phyloP scores from a whole-genome alignment of 805 yeast genomes.

The Myxozyma mucilagina region DNA sequence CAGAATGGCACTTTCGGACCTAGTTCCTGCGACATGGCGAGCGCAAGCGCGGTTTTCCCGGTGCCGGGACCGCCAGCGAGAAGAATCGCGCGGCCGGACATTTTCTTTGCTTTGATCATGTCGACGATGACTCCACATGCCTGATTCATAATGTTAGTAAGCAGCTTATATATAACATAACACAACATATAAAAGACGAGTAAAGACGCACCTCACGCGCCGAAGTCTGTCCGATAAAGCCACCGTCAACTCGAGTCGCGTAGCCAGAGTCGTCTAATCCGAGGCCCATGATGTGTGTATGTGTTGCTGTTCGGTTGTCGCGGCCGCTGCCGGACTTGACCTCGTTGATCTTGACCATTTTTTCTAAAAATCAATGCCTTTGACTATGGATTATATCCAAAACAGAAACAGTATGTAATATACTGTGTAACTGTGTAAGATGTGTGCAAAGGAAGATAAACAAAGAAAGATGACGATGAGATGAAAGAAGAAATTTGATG shows the following conservation, averaged over 20 bases:
- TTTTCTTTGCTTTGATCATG: constrained; percentile 83
- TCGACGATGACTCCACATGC: constrained; percentile 96
- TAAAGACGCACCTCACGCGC: constrained; percentile 49
- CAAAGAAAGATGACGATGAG: background rate
- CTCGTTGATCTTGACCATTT: constrained; percentile 55
- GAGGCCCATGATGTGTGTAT: constrained; percentile 92
- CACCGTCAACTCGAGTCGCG: constrained; percentile 84
- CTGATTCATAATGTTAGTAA: constrained; percentile 15
- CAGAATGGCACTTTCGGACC: constrained; percentile 98
- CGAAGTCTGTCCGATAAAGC: constrained; percentile 73
- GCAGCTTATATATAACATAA: background rate
- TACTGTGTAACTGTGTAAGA: background rate
- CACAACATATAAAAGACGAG: background rate
- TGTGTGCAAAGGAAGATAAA: background rate
- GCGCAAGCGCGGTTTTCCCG: constrained; percentile 95
- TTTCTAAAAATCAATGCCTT: background rate
- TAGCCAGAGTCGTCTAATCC: constrained; percentile 89
- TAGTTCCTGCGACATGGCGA: constrained; percentile 92
- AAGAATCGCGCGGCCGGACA: constrained; percentile 94
- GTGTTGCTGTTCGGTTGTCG: constrained; percentile 80
- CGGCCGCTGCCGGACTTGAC: constrained; percentile 55
- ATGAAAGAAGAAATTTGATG: background rate
- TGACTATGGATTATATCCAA: too few species aligned
- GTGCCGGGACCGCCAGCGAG: constrained; percentile 98
- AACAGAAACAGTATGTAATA: too few species aligned